These are phyloP conservation scores for Rhodomyrtus psidioides DNA, from an alignment of 441 rosid genomes.

Conservation along the genomic window DNA sequence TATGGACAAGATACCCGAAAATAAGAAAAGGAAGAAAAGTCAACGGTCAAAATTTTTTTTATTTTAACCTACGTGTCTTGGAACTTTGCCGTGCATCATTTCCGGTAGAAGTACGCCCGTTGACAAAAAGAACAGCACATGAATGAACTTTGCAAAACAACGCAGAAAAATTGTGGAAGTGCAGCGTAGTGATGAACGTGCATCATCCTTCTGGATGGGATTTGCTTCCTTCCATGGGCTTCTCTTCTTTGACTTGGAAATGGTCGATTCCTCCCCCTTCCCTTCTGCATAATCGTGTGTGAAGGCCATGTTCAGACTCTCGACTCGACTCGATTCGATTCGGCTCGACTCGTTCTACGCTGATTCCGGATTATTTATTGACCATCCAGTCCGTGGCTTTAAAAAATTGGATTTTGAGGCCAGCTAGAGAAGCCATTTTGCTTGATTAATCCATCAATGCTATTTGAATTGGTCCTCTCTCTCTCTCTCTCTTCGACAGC, in stretches of 20 bases:
- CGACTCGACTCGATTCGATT: too few species aligned
- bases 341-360: neutral
- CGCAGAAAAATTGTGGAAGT: neutral
- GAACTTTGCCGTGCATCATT: too few species aligned
- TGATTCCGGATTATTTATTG: neutral
- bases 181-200: too few species aligned
- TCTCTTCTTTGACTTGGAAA: neutral
- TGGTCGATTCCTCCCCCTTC: neutral
- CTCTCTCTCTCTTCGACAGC: neutral
- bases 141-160: neutral
- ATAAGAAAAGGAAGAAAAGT: too few species aligned
- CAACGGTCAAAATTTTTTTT: too few species aligned
- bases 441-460: neutral
- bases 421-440: neutral
- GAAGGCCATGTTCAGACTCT: too few species aligned
- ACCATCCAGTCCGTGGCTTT: neutral
- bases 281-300: too few species aligned
- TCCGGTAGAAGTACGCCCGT: too few species aligned
- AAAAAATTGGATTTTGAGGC: neutral
- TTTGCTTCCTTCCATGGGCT: neutral
- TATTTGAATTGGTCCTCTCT: neutral
- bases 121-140: too few species aligned
- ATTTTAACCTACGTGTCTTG: too few species aligned
- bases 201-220: neutral
- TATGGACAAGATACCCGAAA: too few species aligned